Evolutionary conservation across 1,284 basidiomycete genomes (phyloP).

Genomic region (Violaceomyces palustris): DNA sequence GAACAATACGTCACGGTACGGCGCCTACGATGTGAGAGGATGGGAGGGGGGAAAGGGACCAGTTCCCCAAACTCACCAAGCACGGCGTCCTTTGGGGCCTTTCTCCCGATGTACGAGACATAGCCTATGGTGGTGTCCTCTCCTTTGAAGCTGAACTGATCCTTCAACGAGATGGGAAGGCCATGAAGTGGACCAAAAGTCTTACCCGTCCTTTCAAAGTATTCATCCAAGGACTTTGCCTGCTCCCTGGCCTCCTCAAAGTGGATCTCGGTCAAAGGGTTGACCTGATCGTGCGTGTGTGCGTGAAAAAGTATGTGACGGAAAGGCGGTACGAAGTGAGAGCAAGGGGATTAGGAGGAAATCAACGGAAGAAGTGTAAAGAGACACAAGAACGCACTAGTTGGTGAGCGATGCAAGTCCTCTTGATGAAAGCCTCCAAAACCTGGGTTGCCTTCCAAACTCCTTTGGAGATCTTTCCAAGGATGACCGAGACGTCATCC

Average conservation of each 20-base stretch:
- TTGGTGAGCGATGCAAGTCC: slow-evolving; percentile 71
- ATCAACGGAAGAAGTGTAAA: too few species aligned
- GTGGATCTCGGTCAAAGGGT: slow-evolving; percentile 61
- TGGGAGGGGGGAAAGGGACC: too few species aligned
- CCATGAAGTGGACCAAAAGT: slow-evolving; percentile 63
- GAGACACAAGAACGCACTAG: too few species aligned
- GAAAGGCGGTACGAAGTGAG: too few species aligned
- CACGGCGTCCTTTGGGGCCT: slow-evolving; percentile 15
- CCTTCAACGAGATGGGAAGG: slow-evolving; percentile 64
- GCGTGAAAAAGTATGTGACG: too few species aligned
- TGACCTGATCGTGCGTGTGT: slow-evolving; percentile 74
- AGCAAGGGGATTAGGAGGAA: too few species aligned
- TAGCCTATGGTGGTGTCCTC: slow-evolving; percentile 63
- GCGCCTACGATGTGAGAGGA: too few species aligned
- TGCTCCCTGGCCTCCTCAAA: slow-evolving; percentile 61
- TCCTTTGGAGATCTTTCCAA: slow-evolving; percentile 57
- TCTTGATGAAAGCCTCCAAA: slow-evolving; percentile 70
- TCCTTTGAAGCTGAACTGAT: slow-evolving; percentile 63
- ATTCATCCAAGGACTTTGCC: slow-evolving; percentile 60
- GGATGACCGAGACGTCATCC: slow-evolving; percentile 57
- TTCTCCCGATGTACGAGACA: slow-evolving; percentile 57
- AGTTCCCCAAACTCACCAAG: slow-evolving; percentile 51
- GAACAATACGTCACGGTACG: not conserved
- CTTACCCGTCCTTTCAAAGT: slow-evolving; percentile 58
- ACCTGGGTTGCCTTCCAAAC: slow-evolving; percentile 65